These are phyloP conservation scores for Fusarium irregulare DNA, from an alignment of 2,329 filamentous ascomycete species.

Conservation along the genomic window DNA sequence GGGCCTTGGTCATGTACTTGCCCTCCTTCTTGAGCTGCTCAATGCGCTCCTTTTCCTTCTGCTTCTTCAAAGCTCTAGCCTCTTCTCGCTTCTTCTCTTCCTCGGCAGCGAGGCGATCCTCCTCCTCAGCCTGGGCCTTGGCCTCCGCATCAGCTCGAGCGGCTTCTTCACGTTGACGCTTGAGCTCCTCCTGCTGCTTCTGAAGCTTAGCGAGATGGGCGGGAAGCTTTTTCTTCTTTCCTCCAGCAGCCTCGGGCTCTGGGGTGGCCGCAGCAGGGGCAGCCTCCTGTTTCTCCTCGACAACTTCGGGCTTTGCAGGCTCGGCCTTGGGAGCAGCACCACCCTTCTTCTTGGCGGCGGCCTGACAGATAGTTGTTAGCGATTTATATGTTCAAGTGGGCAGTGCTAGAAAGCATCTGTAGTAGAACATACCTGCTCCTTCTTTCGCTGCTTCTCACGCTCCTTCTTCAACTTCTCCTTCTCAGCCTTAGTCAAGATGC, in stretches of 20 bases:
- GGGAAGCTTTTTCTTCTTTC: constrained; percentile 90
- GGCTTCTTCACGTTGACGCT: constrained; percentile 74
- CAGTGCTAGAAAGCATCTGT: neutral
- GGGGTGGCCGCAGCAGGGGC: constrained; percentile 49
- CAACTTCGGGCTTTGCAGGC: constrained; percentile 50
- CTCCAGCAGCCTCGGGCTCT: constrained; percentile 56
- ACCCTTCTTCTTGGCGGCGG: constrained; percentile 81
- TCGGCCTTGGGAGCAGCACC: constrained; percentile 50
- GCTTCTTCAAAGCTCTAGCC: constrained; percentile 81
- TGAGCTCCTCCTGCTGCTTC: constrained; percentile 85
- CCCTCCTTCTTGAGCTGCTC: constrained; percentile 90
- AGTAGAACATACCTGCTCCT: constrained; percentile 78
- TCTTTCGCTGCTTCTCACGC: constrained; percentile 97
- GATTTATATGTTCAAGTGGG: constrained; percentile 1
- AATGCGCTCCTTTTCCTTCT: constrained; percentile 86
- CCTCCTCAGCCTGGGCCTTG: constrained; percentile 72
- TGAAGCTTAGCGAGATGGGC: constrained; percentile 78
- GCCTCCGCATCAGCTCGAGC: constrained; percentile 70
- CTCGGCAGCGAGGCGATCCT: constrained; percentile 73
- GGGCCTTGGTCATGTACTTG: constrained; percentile 86
- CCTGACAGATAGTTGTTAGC: constrained; percentile 55
- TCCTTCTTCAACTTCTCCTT: constrained; percentile 99
- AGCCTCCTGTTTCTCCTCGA: constrained; percentile 74
- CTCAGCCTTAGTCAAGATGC: constrained; percentile 94
- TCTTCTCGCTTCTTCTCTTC: constrained; percentile 78